Percentiles rank a stretch among this genome's conserved stretches.
phyloP scores from a whole-genome alignment of 106 monocot species.

The Gastrodia elata region DNA sequence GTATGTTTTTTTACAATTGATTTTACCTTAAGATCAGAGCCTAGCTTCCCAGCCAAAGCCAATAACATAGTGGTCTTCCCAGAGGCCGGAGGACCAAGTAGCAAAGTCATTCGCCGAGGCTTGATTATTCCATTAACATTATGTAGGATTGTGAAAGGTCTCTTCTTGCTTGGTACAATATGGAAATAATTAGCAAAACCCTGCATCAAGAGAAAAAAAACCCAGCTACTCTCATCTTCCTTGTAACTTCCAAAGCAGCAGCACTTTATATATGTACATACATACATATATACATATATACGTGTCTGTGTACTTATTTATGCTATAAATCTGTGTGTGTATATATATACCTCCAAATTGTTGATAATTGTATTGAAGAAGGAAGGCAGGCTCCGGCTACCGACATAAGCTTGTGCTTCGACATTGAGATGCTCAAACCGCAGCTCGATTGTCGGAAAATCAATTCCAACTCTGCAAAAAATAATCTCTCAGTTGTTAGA shows the following conservation, averaged over 20 bases:
- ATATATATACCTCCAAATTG: not conserved
- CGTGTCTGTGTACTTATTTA: too few relatives aligned
- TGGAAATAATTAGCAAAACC: constrained; percentile 20
- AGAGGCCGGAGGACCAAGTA: not conserved
- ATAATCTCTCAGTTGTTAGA: too few relatives aligned
- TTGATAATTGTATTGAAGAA: constrained; percentile 1
- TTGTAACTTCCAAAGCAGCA: too few relatives aligned
- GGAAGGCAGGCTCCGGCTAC: constrained; percentile 1
- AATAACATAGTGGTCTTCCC: constrained; percentile 4
- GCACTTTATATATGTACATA: too few relatives aligned
- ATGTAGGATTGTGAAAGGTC: constrained; percentile 27
- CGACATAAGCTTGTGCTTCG: not conserved
- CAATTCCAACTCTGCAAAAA: not conserved
- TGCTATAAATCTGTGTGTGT: too few relatives aligned
- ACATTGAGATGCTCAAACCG: not conserved
- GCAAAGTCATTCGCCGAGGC: constrained; percentile 19
- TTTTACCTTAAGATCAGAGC: not conserved
- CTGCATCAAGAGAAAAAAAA: constrained; percentile 10
- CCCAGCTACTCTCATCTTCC: too few relatives aligned
- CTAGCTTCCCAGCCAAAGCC: not conserved
- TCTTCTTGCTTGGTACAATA: constrained; percentile 37
- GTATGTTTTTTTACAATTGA: too few relatives aligned
- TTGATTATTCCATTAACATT: constrained; percentile 39
- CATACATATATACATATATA: too few relatives aligned
- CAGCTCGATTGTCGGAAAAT: constrained; percentile 6